These are phyloP conservation scores for Oligophagozyma castellii DNA, from an alignment of 1,139 yeast genomes.

Conservation along the genomic window DNA sequence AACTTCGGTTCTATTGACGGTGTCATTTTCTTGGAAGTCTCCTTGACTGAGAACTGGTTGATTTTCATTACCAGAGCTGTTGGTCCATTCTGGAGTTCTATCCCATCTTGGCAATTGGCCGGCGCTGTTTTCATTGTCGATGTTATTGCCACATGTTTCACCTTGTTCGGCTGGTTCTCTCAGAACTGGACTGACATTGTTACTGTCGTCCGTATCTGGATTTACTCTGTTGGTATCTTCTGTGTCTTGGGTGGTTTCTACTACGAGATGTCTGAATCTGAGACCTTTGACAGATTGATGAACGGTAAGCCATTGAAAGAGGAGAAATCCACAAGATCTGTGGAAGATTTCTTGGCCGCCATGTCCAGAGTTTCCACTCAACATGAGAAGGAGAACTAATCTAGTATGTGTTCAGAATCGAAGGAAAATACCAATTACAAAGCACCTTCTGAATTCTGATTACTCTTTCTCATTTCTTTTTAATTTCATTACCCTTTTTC, in stretches of 20 bases:
- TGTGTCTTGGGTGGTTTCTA: slow-evolving; percentile 94
- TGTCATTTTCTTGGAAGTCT: slow-evolving; percentile 81
- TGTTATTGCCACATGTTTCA: slow-evolving; percentile 79
- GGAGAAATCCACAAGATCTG: slow-evolving; percentile 56
- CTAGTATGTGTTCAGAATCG: no score
- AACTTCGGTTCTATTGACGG: slow-evolving; percentile 90
- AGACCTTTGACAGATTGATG: slow-evolving; percentile 82
- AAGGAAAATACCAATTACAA: no score
- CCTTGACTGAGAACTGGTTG: slow-evolving; percentile 92
- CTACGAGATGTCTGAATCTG: slow-evolving; percentile 82
- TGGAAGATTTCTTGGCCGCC: slow-evolving; percentile 91
- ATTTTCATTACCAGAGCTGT: slow-evolving; percentile 90
- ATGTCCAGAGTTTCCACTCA: slow-evolving; percentile 98
- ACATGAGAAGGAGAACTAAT: slow-evolving; percentile 55
- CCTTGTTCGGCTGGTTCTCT: slow-evolving; percentile 95
- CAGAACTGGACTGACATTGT: slow-evolving; percentile 96
- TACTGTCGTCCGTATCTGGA: slow-evolving; percentile 85
- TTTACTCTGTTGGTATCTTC: slow-evolving; percentile 93
- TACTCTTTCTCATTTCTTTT: no score
- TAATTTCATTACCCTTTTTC: no score
- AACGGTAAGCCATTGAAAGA: slow-evolving; percentile 74
- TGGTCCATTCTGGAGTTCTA: slow-evolving; percentile 90
- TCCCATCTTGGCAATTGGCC: slow-evolving; percentile 89
- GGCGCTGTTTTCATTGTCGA: slow-evolving; percentile 88
- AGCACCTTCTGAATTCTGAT: no score